Evolutionary conservation across 352 stramenopile genomes (phyloP).

Genomic region (Pythium oligandrum): DNA sequence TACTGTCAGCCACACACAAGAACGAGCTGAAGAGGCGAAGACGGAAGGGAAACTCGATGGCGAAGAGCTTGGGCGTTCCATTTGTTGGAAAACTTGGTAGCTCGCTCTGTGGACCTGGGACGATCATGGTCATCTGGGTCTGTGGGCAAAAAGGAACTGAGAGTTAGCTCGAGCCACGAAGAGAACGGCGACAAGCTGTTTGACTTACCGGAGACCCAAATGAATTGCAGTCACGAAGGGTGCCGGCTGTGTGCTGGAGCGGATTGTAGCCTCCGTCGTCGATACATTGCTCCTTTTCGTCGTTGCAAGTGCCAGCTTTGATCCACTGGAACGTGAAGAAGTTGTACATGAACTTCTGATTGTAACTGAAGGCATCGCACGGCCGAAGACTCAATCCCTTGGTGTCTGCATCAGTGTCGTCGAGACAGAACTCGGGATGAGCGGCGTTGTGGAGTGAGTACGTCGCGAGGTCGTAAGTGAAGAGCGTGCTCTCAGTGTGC

Average conservation of each 20-base stretch:
- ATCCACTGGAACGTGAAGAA: conserved; percentile 9
- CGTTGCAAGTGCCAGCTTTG: not conserved
- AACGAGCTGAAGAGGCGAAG: conserved; percentile 7
- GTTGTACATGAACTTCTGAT: conserved; percentile 8
- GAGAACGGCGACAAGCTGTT: no score
- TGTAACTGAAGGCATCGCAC: not conserved
- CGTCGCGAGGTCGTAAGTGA: conserved; percentile 3
- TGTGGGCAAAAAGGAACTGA: not conserved
- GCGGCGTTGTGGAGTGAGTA: conserved; percentile 4
- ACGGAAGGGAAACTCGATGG: conserved; percentile 5
- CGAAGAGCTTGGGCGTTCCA: conserved; percentile 1
- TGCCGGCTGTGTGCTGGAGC: not conserved
- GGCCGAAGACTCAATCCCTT: not conserved
- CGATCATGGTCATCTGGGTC: conserved; percentile 2
- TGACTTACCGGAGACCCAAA: conserved; percentile 3
- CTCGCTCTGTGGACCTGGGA: not conserved
- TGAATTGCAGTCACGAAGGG: not conserved
- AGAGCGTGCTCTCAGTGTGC: conserved; percentile 2
- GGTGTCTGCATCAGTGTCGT: not conserved
- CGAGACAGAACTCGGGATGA: not conserved
- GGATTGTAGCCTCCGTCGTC: conserved; percentile 1
- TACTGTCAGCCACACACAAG: conserved; percentile 2
- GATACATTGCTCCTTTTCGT: not conserved
- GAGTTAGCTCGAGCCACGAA: no score
- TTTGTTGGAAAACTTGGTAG: not conserved